A percentile compares a stretch with the other conserved stretches of the same genome.
Conservation (phyloP, 2,329 filamentous ascomycete genomes). For the Emericellopsis atlantica region DNA sequence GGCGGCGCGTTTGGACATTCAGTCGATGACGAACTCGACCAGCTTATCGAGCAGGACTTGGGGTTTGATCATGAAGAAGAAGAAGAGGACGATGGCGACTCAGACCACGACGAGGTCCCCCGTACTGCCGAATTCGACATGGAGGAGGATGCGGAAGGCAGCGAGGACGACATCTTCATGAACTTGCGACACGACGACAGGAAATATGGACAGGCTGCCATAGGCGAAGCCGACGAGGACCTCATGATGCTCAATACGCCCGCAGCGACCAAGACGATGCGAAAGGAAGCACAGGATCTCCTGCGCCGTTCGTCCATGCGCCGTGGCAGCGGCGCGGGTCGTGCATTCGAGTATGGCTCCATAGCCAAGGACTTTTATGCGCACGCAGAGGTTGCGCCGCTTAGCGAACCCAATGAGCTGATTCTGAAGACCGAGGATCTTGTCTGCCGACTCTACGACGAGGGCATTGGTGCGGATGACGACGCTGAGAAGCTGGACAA, state of each 20-base stretch:
- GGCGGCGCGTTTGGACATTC: conserved; percentile 10
- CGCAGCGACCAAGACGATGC: conserved; percentile 38
- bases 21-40: conserved; percentile 19
- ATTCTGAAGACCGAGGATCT: conserved; percentile 66
- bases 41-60: conserved; percentile 21
- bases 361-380: conserved; percentile 60
- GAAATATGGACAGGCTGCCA: conserved; percentile 22
- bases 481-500: conserved; percentile 43
- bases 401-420: conserved; percentile 59
- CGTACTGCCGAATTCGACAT: conserved; percentile 21
- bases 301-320: conserved; percentile 42
- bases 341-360: conserved; percentile 37
- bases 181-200: conserved; percentile 31
- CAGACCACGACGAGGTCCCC: conserved; percentile 20
- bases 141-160: conserved; percentile 26
- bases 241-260: conserved; percentile 43
- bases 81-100: conserved; percentile 23
- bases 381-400: conserved; percentile 38
- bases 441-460: conserved; percentile 51
- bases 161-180: conserved; percentile 34
- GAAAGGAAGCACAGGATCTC: conserved; percentile 41
- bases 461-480: conserved; percentile 43
- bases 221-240: conserved; percentile 34
- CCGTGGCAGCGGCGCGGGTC: background rate
- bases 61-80: conserved; percentile 21